These are phyloP conservation scores for Taphrina flavorubra DNA, from an alignment of 1,139 yeast genomes.

Conservation along the genomic window DNA sequence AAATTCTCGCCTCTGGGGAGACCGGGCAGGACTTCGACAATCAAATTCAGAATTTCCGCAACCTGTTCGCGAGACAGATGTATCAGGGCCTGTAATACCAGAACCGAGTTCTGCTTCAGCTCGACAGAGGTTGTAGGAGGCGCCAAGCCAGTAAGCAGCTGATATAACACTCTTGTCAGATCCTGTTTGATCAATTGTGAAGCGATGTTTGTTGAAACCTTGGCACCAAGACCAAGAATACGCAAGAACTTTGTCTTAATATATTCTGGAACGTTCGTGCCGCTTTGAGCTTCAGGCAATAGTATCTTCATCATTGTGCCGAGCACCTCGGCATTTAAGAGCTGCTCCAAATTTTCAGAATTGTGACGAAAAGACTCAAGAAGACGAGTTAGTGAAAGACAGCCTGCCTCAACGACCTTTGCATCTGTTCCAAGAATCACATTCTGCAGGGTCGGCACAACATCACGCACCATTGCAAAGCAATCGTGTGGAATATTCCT, in stretches of 20 bases:
- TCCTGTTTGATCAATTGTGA: slow-evolving; percentile 48
- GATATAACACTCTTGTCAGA: slow-evolving; percentile 50
- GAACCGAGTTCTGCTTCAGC: slow-evolving; percentile 48
- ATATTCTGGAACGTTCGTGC: slow-evolving; percentile 43
- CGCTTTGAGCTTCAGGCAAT: slow-evolving; percentile 44
- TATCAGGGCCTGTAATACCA: slow-evolving; percentile 73
- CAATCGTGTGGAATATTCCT: slow-evolving; percentile 57
- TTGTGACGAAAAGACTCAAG: slow-evolving; percentile 60
- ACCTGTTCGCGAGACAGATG: slow-evolving; percentile 73
- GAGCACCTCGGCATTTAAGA: slow-evolving; percentile 54
- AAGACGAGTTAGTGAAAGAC: slow-evolving; percentile 70
- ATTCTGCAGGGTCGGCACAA: slow-evolving; percentile 66
- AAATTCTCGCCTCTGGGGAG: slow-evolving; percentile 55
- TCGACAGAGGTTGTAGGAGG: slow-evolving; percentile 48
- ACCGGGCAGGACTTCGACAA: slow-evolving; percentile 60
- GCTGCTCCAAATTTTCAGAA: slow-evolving; percentile 57
- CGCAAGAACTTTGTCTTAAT: slow-evolving; percentile 49
- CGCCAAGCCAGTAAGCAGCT: slow-evolving; percentile 51
- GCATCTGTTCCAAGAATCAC: slow-evolving; percentile 69
- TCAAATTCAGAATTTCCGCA: slow-evolving; percentile 61
- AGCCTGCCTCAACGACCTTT: slow-evolving; percentile 69
- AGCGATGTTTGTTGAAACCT: slow-evolving; percentile 51
- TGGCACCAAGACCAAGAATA: slow-evolving; percentile 56
- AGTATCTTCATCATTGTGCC: slow-evolving; percentile 50
- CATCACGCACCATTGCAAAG: slow-evolving; percentile 60